Evolutionary conservation across 352 stramenopile species (phyloP).

Genomic region (Globisporangium nodosum): DNA sequence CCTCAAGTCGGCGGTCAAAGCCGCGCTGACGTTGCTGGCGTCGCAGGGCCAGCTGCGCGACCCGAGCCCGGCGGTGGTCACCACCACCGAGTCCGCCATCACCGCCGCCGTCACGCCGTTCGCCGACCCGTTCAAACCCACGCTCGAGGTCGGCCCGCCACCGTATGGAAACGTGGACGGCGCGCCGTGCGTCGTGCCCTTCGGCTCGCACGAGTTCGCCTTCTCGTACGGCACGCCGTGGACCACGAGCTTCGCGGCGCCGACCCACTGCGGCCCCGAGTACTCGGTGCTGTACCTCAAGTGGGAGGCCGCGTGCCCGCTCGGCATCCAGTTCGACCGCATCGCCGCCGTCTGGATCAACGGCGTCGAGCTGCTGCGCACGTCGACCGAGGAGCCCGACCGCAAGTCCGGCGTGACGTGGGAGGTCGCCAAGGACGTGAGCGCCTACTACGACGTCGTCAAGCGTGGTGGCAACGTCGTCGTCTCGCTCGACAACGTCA

Average conservation of each 20-base stretch:
- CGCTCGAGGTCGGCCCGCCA: constrained; percentile 35
- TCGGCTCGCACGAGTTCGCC: constrained; percentile 45
- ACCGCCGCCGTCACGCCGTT: constrained; percentile 1
- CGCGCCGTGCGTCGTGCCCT: constrained; percentile 35
- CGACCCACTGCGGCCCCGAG: constrained; percentile 28
- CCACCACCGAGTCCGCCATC: constrained; percentile 3
- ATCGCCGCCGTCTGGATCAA: constrained; percentile 73
- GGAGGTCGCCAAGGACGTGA: constrained; percentile 67
- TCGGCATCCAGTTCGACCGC: constrained; percentile 64
- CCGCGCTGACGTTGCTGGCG: constrained; percentile 25
- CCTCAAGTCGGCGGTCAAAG: constrained; percentile 12
- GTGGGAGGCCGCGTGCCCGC: constrained; percentile 33
- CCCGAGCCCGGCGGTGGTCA: background rate
- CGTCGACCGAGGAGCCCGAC: constrained; percentile 64
- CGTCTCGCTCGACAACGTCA: constrained; percentile 61
- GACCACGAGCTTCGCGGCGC: constrained; percentile 28
- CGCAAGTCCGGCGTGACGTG: constrained; percentile 36
- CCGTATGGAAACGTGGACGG: constrained; percentile 37
- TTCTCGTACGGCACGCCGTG: constrained; percentile 57
- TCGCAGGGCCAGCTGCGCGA: constrained; percentile 26
- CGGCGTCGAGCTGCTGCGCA: constrained; percentile 62
- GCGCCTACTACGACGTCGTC: constrained; percentile 47
- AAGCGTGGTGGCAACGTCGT: constrained; percentile 43
- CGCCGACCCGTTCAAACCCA: constrained; percentile 16
- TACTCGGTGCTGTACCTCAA: constrained; percentile 57